Evolutionary conservation across 169 alveolate species (phyloP).

Genomic region (Plasmodium vivax): DNA sequence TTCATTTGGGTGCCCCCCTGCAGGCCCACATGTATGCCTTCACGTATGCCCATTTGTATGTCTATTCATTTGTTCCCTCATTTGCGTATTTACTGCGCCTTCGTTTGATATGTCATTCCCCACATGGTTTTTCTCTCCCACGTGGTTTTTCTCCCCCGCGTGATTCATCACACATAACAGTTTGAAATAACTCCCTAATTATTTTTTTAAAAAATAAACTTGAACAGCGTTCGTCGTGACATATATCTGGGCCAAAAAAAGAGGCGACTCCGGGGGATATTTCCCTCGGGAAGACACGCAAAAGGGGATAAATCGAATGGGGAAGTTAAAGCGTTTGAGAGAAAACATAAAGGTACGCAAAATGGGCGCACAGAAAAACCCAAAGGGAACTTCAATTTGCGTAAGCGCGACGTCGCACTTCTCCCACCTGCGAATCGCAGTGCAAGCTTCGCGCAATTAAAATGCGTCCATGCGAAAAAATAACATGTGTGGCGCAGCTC

Average conservation of each 20-base stretch:
- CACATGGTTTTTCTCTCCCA: not conserved
- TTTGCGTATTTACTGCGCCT: not conserved
- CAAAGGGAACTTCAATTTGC: not conserved
- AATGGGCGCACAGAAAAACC: not conserved
- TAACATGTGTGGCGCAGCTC: not conserved
- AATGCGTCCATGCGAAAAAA: not conserved
- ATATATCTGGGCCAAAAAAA: not conserved
- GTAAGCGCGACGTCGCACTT: not conserved
- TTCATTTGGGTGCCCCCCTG: no score
- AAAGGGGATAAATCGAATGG: not conserved
- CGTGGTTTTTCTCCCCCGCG: not conserved
- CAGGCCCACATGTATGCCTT: not conserved
- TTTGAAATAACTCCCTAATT: not conserved
- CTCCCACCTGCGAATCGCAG: not conserved
- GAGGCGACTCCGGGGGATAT: not conserved
- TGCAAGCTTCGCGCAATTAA: not conserved
- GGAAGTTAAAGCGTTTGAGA: not conserved
- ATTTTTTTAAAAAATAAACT: not conserved
- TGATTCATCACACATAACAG: not conserved
- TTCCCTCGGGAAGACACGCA: not conserved
- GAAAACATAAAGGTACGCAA: not conserved
- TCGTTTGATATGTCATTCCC: not conserved
- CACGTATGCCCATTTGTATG: not conserved
- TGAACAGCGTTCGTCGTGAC: not conserved
- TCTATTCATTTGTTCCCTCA: not conserved